These are phyloP conservation scores for Podospora pseudopauciseta DNA, from an alignment of 495 filamentous ascomycete genomes.

Conservation along the genomic window DNA sequence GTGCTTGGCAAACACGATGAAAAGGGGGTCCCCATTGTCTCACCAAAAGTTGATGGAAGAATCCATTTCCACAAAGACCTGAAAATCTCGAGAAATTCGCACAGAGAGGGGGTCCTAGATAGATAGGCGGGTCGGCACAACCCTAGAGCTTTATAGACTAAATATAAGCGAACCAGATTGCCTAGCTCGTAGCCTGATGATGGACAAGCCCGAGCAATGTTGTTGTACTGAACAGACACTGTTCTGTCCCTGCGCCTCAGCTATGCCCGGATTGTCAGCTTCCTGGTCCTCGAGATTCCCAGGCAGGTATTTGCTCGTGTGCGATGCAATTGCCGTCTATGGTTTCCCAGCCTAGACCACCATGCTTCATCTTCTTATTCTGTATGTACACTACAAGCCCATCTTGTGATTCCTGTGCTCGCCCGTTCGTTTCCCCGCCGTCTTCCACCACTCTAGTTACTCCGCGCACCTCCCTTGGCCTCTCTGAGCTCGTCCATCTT, in stretches of 20 bases:
- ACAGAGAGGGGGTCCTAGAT: not conserved
- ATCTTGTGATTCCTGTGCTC: not conserved
- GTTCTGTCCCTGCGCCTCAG: too few species aligned
- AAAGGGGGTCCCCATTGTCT: not conserved
- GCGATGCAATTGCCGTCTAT: constrained; percentile 6
- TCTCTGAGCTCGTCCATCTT: constrained; percentile 97
- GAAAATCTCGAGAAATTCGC: not conserved
- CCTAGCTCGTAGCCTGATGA: too few species aligned
- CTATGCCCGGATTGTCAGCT: too few species aligned
- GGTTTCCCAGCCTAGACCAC: not conserved
- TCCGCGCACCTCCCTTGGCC: constrained; percentile 79
- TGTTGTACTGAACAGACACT: too few species aligned
- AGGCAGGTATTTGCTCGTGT: not conserved
- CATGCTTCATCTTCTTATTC: not conserved
- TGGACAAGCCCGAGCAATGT: too few species aligned
- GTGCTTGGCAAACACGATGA: not conserved
- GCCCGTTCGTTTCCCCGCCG: not conserved
- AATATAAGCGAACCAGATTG: not conserved
- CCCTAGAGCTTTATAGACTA: not conserved
- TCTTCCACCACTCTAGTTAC: constrained; percentile 55
- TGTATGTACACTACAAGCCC: not conserved
- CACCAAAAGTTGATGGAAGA: not conserved
- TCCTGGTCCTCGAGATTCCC: not conserved
- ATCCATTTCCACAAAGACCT: not conserved
- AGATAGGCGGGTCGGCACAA: not conserved